Evolutionary conservation across 2,329 filamentous ascomycete genomes (phyloP), one percentile per base, ranked within the genome.

Genomic region (Xylariales sp.): DNA sequence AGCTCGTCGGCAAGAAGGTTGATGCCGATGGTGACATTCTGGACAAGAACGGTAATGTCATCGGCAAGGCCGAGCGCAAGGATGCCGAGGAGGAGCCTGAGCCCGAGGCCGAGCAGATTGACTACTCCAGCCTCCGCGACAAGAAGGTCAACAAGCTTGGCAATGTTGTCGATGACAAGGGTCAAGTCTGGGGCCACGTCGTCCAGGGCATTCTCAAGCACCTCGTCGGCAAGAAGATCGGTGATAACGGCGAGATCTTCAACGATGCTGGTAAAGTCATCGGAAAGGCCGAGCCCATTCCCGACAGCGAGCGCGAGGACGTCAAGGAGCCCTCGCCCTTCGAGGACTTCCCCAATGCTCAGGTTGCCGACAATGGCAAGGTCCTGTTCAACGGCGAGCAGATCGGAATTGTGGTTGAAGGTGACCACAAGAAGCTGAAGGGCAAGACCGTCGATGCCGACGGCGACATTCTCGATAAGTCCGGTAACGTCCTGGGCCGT

Each of bases 191-290:
- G 46, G 84, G 79, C 13, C 78, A 76, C 31, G 66, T 88, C 11
- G 61, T 77, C 23, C 73, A 82, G 47, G 84, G 84, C 25, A 75
- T 81, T 13, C 49, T 77, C 14, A 76, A 81, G 58, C 69, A 83
- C 44, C 70, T 87, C 5, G 59, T 81, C 21, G 81, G 81, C 49
- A 78, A 75, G 51, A 75, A 76, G 52, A 66, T 78, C 23, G 82
- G 86, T 44, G 77, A 76, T 38, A 63, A 84, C 24, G 84, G 84
- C 30, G 70, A 83, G 46, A 81, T 88, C 62, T 87, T 79, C 77
- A 81, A 81, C 52, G 81, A 86, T 43, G 68, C 69, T 5, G 84
- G 83, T 43, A 76, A 85, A 56, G 67, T 83, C 25, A 74, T 87
- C 35, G 84, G 83, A 20, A 74, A 75, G 37, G 78, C 73, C 29